Conservation (phyloP, 176 grass and related monocot species). For the Carex littledalei region DNA sequence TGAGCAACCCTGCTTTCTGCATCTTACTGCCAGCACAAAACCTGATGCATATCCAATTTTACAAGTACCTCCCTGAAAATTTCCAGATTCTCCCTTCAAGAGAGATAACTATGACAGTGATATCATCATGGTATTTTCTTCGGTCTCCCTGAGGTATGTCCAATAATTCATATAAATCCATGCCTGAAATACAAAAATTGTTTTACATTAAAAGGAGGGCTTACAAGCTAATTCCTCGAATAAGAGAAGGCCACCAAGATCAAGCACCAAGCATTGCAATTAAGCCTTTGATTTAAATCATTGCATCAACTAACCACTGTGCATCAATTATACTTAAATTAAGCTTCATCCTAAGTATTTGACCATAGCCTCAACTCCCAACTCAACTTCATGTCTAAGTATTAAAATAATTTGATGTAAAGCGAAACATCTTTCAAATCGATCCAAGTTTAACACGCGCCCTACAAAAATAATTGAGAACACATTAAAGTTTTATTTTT, state of each 20-base stretch:
- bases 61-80: constrained; percentile 69
- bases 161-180: constrained; percentile 78
- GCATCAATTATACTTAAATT: background rate
- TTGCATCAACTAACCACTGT: background rate
- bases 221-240: background rate
- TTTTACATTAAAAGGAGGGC: background rate
- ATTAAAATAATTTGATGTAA: background rate
- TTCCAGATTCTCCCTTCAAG: constrained; percentile 97
- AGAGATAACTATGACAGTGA: constrained; percentile 90
- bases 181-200: constrained; percentile 36
- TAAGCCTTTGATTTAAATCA: background rate
- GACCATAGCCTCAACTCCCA: background rate
- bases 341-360: background rate
- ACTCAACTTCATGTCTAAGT: background rate
- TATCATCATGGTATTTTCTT: constrained; percentile 88
- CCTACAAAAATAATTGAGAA: no score
- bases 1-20: background rate
- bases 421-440: no score
- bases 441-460: no score
- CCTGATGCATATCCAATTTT: constrained; percentile 10
- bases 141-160: constrained; percentile 94
- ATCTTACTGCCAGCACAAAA: background rate
- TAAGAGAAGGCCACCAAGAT: background rate
- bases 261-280: background rate
- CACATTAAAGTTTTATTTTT: no score